A percentile compares a stretch with the other conserved stretches of the same genome.
Evolutionary conservation across 2,329 filamentous ascomycete species (phyloP).

Genomic region (Pestalotiopsis sp.): DNA sequence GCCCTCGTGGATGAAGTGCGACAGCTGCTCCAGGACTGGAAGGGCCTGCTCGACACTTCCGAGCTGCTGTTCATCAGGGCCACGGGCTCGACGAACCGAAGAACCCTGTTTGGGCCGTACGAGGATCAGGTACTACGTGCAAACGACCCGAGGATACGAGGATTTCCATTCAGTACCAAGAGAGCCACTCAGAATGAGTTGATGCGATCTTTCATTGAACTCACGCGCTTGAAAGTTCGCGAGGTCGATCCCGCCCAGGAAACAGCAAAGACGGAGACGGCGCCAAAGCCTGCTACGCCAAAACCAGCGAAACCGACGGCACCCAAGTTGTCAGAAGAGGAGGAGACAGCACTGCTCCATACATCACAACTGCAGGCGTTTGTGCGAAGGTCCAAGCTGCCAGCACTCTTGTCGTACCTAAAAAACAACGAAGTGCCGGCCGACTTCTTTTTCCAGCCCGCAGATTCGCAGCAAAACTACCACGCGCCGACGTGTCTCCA

Average conservation of each 20-base stretch:
- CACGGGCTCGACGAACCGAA: conserved; percentile 81
- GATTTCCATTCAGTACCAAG: conserved; percentile 91
- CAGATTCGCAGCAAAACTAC: conserved; percentile 67
- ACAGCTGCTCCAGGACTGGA: conserved; percentile 81
- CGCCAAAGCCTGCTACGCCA: conserved; percentile 37
- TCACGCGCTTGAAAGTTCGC: conserved; percentile 85
- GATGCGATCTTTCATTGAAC: conserved; percentile 90
- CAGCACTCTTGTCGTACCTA: conserved; percentile 83
- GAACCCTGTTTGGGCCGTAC: conserved; percentile 88
- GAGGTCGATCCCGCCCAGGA: conserved; percentile 70
- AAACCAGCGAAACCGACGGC: conserved; percentile 55
- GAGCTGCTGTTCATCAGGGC: conserved; percentile 89
- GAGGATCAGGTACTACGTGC: conserved; percentile 81
- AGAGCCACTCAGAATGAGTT: conserved; percentile 92
- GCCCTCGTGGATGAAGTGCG: conserved; percentile 89
- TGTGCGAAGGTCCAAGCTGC: conserved; percentile 86
- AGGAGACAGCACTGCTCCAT: conserved; percentile 80
- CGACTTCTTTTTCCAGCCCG: conserved; percentile 76
- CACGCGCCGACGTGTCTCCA: conserved; percentile 86
- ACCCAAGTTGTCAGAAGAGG: conserved; percentile 76
- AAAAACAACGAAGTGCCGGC: conserved; percentile 72
- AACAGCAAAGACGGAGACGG: conserved; percentile 44
- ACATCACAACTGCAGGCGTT: conserved; percentile 88
- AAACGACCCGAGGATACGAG: conserved; percentile 79
- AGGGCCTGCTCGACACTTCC: conserved; percentile 77